Conservation (phyloP, 2,329 filamentous ascomycete species). For the Apiospora hydei region DNA sequence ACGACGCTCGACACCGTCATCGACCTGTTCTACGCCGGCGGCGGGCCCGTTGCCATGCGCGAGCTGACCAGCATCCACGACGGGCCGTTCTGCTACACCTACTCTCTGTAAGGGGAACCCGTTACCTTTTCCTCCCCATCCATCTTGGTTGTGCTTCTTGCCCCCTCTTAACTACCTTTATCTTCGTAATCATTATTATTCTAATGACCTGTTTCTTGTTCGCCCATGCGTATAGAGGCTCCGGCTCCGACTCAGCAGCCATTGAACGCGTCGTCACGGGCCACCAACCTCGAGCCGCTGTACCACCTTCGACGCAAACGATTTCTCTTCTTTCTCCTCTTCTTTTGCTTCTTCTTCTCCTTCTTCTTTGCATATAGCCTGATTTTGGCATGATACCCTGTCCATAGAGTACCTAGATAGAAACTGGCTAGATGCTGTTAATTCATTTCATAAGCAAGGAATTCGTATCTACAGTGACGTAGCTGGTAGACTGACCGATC, state of each 20-base stretch:
- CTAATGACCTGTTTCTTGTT: background rate
- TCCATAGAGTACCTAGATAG: background rate
- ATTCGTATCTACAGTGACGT: too few species aligned
- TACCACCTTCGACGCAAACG: background rate
- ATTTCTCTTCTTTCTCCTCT: background rate
- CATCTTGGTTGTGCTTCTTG: background rate
- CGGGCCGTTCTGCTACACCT: slow-evolving; percentile 41
- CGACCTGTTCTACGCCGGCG: slow-evolving; percentile 35
- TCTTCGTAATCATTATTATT: background rate
- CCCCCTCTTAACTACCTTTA: background rate
- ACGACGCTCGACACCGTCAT: slow-evolving; percentile 36
- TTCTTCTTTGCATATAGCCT: background rate
- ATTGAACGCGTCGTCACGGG: background rate
- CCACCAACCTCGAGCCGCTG: background rate
- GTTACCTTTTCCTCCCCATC: too few species aligned
- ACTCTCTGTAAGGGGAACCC: slow-evolving; percentile 24
- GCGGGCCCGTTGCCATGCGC: slow-evolving; percentile 33
- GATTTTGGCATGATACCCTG: background rate
- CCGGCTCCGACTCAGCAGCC: background rate
- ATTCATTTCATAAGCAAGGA: background rate
- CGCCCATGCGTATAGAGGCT: background rate
- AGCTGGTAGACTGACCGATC: too few species aligned
- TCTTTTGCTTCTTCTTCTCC: background rate
- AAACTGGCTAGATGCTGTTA: background rate
- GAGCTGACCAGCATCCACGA: slow-evolving; percentile 39